Percentiles rank a stretch among this genome's conserved stretches.
These are phyloP conservation scores for Fraxinus americana DNA, from an alignment of 257 asterid species.

Conservation along the genomic window DNA sequence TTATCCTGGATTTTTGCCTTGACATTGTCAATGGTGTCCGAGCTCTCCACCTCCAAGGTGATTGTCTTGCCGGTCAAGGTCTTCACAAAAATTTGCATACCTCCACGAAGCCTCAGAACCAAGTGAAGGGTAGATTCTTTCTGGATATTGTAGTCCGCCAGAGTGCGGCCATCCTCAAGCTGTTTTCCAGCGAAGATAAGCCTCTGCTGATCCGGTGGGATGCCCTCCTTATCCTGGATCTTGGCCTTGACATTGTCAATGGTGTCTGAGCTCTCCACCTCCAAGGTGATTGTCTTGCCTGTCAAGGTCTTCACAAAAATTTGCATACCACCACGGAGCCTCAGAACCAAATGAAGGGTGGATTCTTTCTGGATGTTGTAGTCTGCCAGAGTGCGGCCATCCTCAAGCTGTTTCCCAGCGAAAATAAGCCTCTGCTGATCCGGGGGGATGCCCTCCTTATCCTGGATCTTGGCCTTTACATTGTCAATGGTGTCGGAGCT, in stretches of 20 bases:
- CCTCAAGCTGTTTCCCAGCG: slow-evolving; percentile 72
- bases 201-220: slow-evolving; percentile 87
- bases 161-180: slow-evolving; percentile 68
- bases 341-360: slow-evolving; percentile 64
- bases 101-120: slow-evolving; percentile 69
- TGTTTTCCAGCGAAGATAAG: slow-evolving; percentile 70
- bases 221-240: slow-evolving; percentile 68
- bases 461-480: slow-evolving; percentile 52
- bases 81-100: slow-evolving; percentile 77
- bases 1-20: slow-evolving; percentile 75
- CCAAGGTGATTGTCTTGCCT: slow-evolving; percentile 54
- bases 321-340: slow-evolving; percentile 63
- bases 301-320: slow-evolving; percentile 53
- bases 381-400: slow-evolving; percentile 67
- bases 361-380: slow-evolving; percentile 76
- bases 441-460: slow-evolving; percentile 77
- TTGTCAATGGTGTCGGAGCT: slow-evolving; percentile 55
- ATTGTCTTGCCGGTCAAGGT: slow-evolving; percentile 72
- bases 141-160: slow-evolving; percentile 72
- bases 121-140: slow-evolving; percentile 67
- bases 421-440: slow-evolving; percentile 80
- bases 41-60: slow-evolving; percentile 70
- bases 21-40: slow-evolving; percentile 70
- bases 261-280: slow-evolving; percentile 55
- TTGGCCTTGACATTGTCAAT: slow-evolving; percentile 52